Evolutionary conservation across 352 stramenopile genomes (phyloP).

Genomic region (Pythium scleroteichum): DNA sequence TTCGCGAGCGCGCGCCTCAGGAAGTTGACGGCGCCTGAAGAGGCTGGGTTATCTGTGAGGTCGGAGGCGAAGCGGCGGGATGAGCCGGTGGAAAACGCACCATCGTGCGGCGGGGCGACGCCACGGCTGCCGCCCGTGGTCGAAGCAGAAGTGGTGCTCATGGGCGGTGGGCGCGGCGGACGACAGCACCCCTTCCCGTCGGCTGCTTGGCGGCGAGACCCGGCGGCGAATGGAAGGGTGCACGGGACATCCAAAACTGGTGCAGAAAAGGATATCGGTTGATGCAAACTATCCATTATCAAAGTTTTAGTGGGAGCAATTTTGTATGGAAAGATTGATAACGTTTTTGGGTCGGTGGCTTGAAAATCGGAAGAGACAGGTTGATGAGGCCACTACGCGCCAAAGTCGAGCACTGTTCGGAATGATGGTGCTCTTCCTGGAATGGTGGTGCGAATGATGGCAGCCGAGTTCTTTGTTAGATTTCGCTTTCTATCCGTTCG

Average conservation of each 20-base stretch:
- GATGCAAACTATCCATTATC: too few species aligned
- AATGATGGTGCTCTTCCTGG: slow-evolving; percentile 10
- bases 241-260: too few species aligned
- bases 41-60: background rate
- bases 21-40: slow-evolving; percentile 22
- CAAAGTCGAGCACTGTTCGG: background rate
- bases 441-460: slow-evolving; percentile 4
- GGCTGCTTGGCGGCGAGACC: too few species aligned
- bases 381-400: background rate
- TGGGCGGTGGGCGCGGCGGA: background rate
- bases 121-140: background rate
- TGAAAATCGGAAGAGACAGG: background rate
- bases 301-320: too few species aligned
- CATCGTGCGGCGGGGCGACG: background rate
- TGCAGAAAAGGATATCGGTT: too few species aligned
- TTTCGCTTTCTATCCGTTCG: too few species aligned
- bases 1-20: slow-evolving; percentile 25
- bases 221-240: too few species aligned
- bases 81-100: too few species aligned
- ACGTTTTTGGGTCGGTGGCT: too few species aligned
- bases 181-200: background rate
- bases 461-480: background rate
- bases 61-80: too few species aligned
- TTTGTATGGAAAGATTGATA: too few species aligned
- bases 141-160: background rate